phyloP scores from a whole-genome alignment of 129 eudicot genomes.

The Daucus carota region DNA sequence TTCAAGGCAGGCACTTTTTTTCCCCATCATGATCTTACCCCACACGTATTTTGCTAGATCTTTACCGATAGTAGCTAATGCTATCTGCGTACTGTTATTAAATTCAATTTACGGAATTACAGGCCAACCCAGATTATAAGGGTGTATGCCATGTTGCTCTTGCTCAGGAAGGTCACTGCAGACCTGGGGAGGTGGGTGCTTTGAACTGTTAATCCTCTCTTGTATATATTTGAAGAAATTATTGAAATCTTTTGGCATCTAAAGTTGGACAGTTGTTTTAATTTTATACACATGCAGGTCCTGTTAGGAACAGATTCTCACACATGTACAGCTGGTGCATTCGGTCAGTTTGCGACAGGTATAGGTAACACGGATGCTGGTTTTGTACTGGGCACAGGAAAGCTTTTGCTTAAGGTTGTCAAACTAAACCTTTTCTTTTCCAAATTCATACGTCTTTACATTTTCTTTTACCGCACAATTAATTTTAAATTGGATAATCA shows the following conservation, averaged over 20 bases:
- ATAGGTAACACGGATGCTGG: conserved; percentile 97
- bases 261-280: background rate
- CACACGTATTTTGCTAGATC: conserved; percentile 3
- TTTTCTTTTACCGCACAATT: background rate
- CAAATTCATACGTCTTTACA: background rate
- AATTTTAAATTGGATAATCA: background rate
- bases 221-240: background rate
- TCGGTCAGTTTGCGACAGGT: conserved; percentile 96
- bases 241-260: background rate
- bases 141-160: conserved; percentile 99
- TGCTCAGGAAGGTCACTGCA: conserved; percentile 99
- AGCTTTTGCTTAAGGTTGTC: conserved; percentile 86
- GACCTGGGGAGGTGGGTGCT: conserved; percentile 94
- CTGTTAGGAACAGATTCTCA: conserved; percentile 96
- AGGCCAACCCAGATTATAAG: conserved; percentile 98
- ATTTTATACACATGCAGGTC: conserved; percentile 44
- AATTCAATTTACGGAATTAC: conserved; percentile 8
- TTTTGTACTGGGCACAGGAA: conserved; percentile 91
- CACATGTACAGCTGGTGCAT: conserved; percentile 99
- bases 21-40: conserved; percentile 4
- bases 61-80: background rate
- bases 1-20: conserved; percentile 49
- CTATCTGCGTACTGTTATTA: conserved; percentile 5
- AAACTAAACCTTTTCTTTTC: background rate
- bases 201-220: background rate